Percentiles rank a stretch among this genome's conserved stretches.
Evolutionary conservation across 352 stramenopile species (phyloP).

Genomic region (Thraustochytrium sp.): DNA sequence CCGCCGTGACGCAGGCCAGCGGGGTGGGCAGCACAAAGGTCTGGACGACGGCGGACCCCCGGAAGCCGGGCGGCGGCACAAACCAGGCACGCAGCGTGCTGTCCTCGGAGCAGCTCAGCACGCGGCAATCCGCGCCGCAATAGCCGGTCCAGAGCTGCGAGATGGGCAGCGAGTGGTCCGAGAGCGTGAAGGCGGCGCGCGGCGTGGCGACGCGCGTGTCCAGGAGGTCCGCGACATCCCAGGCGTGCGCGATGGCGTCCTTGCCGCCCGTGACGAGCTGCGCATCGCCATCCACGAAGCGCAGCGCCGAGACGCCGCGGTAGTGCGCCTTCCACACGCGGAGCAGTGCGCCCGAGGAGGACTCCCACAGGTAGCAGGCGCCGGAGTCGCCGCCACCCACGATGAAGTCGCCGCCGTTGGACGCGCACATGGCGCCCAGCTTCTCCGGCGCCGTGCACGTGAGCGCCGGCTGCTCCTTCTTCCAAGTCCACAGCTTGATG

Average conservation of each 20-base stretch:
- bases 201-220: neutral
- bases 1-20: neutral
- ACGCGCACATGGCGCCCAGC: neutral
- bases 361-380: slow-evolving; percentile 25
- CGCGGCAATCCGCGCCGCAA: neutral
- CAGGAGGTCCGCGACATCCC: neutral
- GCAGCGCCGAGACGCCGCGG: neutral
- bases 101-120: neutral
- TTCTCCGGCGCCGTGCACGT: neutral
- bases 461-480: neutral
- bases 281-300: slow-evolving; percentile 9
- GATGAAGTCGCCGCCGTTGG: neutral
- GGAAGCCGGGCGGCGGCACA: neutral
- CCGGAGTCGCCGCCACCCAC: neutral
- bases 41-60: neutral
- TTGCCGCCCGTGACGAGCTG: slow-evolving; percentile 7
- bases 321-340: slow-evolving; percentile 40
- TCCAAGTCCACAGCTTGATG: slow-evolving; percentile 22
- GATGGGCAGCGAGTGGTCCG: slow-evolving; percentile 10
- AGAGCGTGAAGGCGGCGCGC: neutral
- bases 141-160: slow-evolving; percentile 3
- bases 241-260: neutral
- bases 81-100: neutral
- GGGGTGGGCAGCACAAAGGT: neutral
- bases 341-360: neutral